phyloP scores from a whole-genome alignment of 345 rosid species.

The Salix brachista region DNA sequence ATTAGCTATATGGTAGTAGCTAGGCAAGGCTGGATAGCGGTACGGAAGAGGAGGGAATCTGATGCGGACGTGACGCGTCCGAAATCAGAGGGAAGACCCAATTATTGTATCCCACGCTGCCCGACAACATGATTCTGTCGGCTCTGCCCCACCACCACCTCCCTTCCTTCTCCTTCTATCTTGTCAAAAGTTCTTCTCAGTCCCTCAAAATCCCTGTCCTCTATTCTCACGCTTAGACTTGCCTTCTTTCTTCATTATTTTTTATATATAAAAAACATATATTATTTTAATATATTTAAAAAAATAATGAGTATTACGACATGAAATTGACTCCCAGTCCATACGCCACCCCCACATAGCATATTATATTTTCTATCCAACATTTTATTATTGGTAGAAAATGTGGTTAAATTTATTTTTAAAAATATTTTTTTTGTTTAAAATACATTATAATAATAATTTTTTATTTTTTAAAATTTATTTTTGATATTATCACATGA shows the following conservation, averaged over 20 bases:
- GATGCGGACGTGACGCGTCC: conserved; percentile 63
- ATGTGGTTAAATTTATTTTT: too few species aligned
- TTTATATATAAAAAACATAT: too few species aligned
- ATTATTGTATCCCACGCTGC: conserved; percentile 64
- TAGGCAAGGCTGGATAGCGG: not conserved
- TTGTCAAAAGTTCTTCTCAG: conserved; percentile 1
- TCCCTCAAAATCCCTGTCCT: conserved; percentile 9
- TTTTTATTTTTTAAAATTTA: too few species aligned
- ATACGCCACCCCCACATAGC: not conserved
- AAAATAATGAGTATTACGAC: too few species aligned
- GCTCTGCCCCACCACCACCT: conserved; percentile 9
- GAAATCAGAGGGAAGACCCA: conserved; percentile 56
- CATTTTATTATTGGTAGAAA: not conserved
- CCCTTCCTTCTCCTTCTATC: conserved; percentile 5
- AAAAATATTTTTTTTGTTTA: too few species aligned
- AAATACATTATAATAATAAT: too few species aligned
- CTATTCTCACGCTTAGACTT: conserved; percentile 1
- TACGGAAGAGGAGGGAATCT: conserved; percentile 54
- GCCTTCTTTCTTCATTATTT: not conserved
- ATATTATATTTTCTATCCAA: not conserved
- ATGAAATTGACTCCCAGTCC: too few species aligned
- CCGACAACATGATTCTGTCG: conserved; percentile 60
- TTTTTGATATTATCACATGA: too few species aligned
- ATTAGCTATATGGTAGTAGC: not conserved
- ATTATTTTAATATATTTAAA: too few species aligned